Evolutionary conservation across 2,329 filamentous ascomycete genomes (phyloP).

Genomic region (Bipolaris bicolor): DNA sequence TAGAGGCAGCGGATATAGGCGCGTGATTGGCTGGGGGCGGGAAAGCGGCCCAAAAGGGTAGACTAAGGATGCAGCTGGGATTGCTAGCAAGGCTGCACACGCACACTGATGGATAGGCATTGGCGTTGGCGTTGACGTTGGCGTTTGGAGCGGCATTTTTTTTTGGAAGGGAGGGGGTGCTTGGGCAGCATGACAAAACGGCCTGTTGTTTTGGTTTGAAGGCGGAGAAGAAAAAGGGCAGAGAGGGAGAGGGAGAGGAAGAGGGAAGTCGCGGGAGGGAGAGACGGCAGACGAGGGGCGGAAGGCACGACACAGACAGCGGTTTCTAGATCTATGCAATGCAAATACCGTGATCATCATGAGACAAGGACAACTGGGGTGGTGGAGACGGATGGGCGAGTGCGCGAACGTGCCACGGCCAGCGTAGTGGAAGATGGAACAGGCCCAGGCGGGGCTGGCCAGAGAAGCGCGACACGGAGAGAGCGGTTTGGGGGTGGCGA

Average conservation of each 20-base stretch:
- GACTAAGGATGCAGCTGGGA: conserved; percentile 21
- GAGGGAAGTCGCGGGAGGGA: too few relatives aligned
- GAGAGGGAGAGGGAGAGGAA: too few relatives aligned
- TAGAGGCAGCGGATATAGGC: neutral
- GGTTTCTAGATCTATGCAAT: neutral
- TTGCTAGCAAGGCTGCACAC: conserved; percentile 9
- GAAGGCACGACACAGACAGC: neutral
- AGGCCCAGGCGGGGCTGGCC: neutral
- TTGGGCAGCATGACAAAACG: conserved; percentile 5
- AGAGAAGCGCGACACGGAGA: too few relatives aligned
- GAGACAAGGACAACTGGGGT: neutral
- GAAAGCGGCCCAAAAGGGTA: conserved; percentile 21
- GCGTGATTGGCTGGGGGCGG: conserved; percentile 12
- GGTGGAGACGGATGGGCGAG: neutral
- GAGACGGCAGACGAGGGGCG: too few relatives aligned
- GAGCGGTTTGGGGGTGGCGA: too few relatives aligned
- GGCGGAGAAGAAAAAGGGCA: neutral
- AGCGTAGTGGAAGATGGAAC: neutral
- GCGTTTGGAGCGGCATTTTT: conserved; percentile 30
- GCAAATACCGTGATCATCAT: neutral
- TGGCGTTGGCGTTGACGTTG: neutral
- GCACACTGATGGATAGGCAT: conserved; percentile 20
- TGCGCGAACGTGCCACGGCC: neutral
- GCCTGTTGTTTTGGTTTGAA: conserved; percentile 1
- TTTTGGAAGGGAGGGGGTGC: neutral